These are phyloP conservation scores for Erysimum pusillum DNA, from an alignment of 441 rosid genomes.

Conservation along the genomic window DNA sequence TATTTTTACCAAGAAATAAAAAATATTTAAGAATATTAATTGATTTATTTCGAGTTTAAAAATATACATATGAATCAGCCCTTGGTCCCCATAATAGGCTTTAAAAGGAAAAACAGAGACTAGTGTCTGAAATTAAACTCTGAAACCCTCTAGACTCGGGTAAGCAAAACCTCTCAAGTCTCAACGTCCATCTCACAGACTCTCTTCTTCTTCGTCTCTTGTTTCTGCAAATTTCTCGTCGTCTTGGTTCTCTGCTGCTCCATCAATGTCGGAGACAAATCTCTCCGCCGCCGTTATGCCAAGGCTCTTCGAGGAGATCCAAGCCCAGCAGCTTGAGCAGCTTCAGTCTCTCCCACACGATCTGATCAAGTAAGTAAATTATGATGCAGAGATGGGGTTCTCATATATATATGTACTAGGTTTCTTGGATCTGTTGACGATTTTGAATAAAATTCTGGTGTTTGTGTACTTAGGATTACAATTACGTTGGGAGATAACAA, in stretches of 20 bases:
- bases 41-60: too few species aligned
- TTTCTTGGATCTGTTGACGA: too few species aligned
- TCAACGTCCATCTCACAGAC: too few species aligned
- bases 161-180: too few species aligned
- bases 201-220: not conserved
- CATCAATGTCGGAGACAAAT: constrained; percentile 63
- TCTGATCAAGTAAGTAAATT: constrained; percentile 63
- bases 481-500: constrained; percentile 48
- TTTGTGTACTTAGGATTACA: constrained; percentile 55
- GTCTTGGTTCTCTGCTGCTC: constrained; percentile 37
- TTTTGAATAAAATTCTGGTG: not conserved
- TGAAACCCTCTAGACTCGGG: too few species aligned
- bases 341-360: constrained; percentile 72
- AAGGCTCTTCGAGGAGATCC: constrained; percentile 74
- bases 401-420: not conserved
- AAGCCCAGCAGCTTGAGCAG: constrained; percentile 62
- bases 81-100: too few species aligned
- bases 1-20: too few species aligned
- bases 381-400: too few species aligned
- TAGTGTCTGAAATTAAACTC: too few species aligned
- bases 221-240: constrained; percentile 15
- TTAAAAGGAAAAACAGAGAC: too few species aligned
- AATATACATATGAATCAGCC: too few species aligned
- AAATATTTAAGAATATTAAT: too few species aligned
- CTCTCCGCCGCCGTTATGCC: constrained; percentile 49